phyloP scores from a whole-genome alignment of 805 yeast genomes.

The Priceomyces haplophilus region DNA sequence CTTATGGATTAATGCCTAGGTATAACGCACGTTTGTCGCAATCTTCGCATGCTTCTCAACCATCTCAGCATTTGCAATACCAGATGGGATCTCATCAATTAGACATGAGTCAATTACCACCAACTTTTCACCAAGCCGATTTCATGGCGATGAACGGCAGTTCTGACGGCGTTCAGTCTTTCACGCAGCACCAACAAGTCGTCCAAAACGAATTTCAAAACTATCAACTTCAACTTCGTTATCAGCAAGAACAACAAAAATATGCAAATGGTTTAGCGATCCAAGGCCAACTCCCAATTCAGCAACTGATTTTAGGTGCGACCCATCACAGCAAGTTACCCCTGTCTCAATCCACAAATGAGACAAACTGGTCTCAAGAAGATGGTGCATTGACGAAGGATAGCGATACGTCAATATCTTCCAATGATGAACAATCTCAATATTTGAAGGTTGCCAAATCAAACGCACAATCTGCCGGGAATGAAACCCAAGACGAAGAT shows the following conservation, averaged over 20 bases:
- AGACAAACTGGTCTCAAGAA: constrained; percentile 46
- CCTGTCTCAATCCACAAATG: constrained; percentile 39
- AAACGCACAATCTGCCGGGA: constrained; percentile 33
- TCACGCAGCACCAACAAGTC: constrained; percentile 15
- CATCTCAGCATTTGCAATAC: constrained; percentile 59
- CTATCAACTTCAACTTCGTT: constrained; percentile 23
- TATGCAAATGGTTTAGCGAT: constrained; percentile 13
- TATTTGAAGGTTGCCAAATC: constrained; percentile 4
- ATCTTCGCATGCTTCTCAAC: constrained; percentile 14
- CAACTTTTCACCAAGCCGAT: constrained; percentile 22
- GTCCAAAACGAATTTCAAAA: constrained; percentile 22
- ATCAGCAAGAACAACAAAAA: constrained; percentile 23
- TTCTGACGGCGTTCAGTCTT: constrained; percentile 5
- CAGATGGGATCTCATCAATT: constrained; percentile 18
- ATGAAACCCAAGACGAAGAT: constrained; percentile 52
- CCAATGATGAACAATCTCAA: constrained; percentile 21
- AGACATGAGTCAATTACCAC: constrained; percentile 23
- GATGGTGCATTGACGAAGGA: constrained; percentile 28
- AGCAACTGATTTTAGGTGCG: constrained; percentile 16
- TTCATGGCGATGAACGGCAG: constrained; percentile 14
- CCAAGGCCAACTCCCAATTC: constrained; percentile 13
- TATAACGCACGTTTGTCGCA: constrained; percentile 9
- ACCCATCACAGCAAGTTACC: constrained; percentile 17
- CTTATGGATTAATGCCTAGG: constrained; percentile 12
- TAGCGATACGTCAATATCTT: constrained; percentile 39